Evolutionary conservation across 2,329 filamentous ascomycete species (phyloP).

Genomic region (Ophiostoma angusticollis): DNA sequence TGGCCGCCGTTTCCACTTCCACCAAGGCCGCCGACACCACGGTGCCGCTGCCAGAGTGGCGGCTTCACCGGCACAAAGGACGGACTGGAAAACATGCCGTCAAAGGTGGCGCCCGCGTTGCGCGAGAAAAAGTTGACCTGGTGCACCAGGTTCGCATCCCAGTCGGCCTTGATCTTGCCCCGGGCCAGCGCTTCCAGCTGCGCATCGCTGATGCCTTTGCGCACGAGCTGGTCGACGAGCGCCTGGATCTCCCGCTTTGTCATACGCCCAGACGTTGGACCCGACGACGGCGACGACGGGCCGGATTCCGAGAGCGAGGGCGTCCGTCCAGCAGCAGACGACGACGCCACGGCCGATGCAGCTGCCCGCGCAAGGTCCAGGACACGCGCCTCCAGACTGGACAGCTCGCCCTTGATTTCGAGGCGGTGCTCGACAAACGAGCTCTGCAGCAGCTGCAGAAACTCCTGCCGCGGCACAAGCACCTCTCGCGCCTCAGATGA

Average conservation of each 20-base stretch:
- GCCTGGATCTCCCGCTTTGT: slow-evolving; percentile 27
- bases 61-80: slow-evolving; percentile 26
- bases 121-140: slow-evolving; percentile 62
- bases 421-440: slow-evolving; percentile 26
- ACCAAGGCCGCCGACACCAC: no score
- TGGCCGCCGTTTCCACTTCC: no score
- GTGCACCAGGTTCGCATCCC: slow-evolving; percentile 31
- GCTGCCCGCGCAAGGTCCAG: slow-evolving; percentile 10
- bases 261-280: slow-evolving; percentile 25
- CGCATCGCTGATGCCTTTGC: slow-evolving; percentile 30
- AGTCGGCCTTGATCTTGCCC: slow-evolving; percentile 32
- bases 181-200: slow-evolving; percentile 35
- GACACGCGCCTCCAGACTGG: slow-evolving; percentile 21
- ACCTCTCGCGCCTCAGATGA: slow-evolving; percentile 21
- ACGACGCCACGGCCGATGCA: slow-evolving; percentile 1
- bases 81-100: slow-evolving; percentile 46
- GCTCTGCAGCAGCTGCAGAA: slow-evolving; percentile 30
- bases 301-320: not conserved
- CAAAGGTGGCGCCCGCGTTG: slow-evolving; percentile 53
- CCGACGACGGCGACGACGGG: slow-evolving; percentile 5
- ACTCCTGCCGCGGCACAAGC: slow-evolving; percentile 35
- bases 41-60: slow-evolving; percentile 11
- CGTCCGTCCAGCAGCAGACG: not conserved
- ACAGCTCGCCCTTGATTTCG: slow-evolving; percentile 29
- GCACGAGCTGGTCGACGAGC: slow-evolving; percentile 29